Conservation (phyloP, 192 early-diverging fungal genomes). For the Backusella parvicylindrica region DNA sequence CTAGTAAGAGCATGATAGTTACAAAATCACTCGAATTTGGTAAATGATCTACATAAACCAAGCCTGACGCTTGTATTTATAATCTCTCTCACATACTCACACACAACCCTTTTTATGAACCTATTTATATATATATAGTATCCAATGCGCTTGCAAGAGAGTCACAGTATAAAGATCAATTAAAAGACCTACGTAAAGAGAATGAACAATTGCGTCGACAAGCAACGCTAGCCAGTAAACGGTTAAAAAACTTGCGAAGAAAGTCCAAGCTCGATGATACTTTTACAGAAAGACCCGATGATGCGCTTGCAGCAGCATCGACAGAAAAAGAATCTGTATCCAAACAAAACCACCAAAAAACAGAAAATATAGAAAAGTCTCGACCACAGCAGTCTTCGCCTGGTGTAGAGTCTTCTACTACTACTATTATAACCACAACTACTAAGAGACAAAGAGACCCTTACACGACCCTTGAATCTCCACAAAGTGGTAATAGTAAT, state of each 20-base stretch:
- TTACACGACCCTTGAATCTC: not conserved
- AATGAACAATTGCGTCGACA: constrained; percentile 7
- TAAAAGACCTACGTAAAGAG: constrained; percentile 9
- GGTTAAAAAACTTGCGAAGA: not conserved
- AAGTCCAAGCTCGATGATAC: not conserved
- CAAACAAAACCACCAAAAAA: too few relatives aligned
- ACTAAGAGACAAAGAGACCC: not conserved
- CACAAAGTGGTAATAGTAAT: not conserved
- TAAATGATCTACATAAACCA: constrained; percentile 24
- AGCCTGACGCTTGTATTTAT: not conserved
- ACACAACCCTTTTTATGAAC: not conserved
- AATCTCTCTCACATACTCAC: too few relatives aligned
- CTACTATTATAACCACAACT: not conserved
- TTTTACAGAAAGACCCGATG: not conserved
- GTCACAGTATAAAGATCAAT: constrained; percentile 2
- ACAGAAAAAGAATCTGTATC: too few relatives aligned
- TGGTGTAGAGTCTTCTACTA: not conserved
- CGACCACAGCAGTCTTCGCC: not conserved
- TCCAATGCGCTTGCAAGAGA: constrained; percentile 12
- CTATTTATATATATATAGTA: constrained; percentile 7
- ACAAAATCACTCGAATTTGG: constrained; percentile 75
- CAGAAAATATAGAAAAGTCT: not conserved
- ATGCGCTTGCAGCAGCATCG: not conserved
- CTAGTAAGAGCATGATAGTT: constrained; percentile 79
- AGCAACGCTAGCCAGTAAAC: not conserved